phyloP scores from a whole-genome alignment of 2,329 filamentous ascomycete species.

The Ambrosiella cleistominuta region DNA sequence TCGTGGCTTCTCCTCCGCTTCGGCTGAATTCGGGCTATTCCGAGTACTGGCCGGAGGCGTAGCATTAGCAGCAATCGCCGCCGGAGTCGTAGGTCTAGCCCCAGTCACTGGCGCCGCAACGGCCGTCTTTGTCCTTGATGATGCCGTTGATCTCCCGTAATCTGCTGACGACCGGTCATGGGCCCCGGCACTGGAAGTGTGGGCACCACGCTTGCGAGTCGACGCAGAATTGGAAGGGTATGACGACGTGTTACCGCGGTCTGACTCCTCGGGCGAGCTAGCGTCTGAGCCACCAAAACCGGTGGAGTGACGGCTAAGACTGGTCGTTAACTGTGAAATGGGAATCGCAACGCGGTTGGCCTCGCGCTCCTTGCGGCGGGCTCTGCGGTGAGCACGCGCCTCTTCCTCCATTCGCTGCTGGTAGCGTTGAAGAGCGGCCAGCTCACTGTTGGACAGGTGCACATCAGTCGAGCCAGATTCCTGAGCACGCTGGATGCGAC shows the following conservation, averaged over 20 bases:
- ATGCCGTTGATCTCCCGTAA: background rate
- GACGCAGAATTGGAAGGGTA: conserved; percentile 10
- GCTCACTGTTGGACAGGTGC: conserved; percentile 59
- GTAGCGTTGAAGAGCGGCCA: conserved; percentile 59
- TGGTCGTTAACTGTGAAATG: conserved; percentile 27
- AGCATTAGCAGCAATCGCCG: conserved; percentile 2
- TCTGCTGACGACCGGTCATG: conserved; percentile 9
- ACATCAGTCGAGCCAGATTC: conserved; percentile 62
- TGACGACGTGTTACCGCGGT: conserved; percentile 1
- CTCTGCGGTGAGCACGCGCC: conserved; percentile 21
- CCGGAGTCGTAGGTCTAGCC: conserved; percentile 7
- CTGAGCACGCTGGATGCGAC: conserved; percentile 63
- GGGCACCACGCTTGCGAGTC: conserved; percentile 4
- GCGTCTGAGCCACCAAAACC: background rate
- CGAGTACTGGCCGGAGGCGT: conserved; percentile 4
- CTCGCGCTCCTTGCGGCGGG: conserved; percentile 19
- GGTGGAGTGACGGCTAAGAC: background rate
- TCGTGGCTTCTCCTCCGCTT: conserved; percentile 6
- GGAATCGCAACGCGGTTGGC: conserved; percentile 34
- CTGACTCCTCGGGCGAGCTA: conserved; percentile 7
- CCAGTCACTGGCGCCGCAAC: background rate
- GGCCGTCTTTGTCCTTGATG: conserved; percentile 8
- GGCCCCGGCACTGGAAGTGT: conserved; percentile 10
- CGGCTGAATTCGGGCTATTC: conserved; percentile 8
- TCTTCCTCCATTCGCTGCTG: conserved; percentile 39